Conservation (phyloP, 2,329 filamentous ascomycete genomes). For the Scytalidium sp. region DNA sequence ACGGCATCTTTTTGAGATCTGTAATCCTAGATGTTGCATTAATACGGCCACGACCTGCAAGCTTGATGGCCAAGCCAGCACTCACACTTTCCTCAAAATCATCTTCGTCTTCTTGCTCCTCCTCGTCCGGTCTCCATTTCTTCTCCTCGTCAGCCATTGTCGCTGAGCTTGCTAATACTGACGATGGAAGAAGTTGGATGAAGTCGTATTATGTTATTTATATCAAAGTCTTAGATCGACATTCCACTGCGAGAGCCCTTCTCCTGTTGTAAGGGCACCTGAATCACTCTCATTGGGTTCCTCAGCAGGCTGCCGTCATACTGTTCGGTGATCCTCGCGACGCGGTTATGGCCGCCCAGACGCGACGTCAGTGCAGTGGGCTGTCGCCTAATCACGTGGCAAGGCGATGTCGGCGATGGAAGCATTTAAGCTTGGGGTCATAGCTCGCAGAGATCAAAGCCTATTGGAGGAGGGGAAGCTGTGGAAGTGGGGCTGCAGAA, state of each 20-base stretch:
- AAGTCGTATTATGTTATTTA: not conserved
- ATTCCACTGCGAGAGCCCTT: not conserved
- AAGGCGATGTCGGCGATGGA: not conserved
- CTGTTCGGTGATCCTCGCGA: not conserved
- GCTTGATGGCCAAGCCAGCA: not conserved
- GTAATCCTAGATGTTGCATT: slow-evolving; percentile 60
- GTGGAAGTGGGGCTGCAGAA: too few species aligned
- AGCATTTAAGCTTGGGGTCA: too few species aligned
- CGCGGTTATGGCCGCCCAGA: not conserved
- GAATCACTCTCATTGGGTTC: too few species aligned
- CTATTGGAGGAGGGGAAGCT: too few species aligned
- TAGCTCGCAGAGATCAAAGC: too few species aligned
- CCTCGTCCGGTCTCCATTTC: slow-evolving; percentile 24
- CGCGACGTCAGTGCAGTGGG: not conserved
- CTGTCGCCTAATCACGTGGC: not conserved
- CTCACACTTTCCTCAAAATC: slow-evolving; percentile 62
- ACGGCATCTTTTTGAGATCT: slow-evolving; percentile 95
- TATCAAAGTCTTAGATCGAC: not conserved
- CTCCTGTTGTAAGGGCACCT: too few species aligned
- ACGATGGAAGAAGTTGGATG: not conserved
- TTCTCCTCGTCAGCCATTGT: slow-evolving; percentile 1
- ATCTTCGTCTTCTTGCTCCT: slow-evolving; percentile 70
- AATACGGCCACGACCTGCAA: slow-evolving; percentile 1
- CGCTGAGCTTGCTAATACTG: not conserved
- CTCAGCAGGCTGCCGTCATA: not conserved